Evolutionary conservation across 1,139 yeast species (phyloP), one percentile per base, ranked within the genome.

Genomic region (Petasospora fabianii): DNA sequence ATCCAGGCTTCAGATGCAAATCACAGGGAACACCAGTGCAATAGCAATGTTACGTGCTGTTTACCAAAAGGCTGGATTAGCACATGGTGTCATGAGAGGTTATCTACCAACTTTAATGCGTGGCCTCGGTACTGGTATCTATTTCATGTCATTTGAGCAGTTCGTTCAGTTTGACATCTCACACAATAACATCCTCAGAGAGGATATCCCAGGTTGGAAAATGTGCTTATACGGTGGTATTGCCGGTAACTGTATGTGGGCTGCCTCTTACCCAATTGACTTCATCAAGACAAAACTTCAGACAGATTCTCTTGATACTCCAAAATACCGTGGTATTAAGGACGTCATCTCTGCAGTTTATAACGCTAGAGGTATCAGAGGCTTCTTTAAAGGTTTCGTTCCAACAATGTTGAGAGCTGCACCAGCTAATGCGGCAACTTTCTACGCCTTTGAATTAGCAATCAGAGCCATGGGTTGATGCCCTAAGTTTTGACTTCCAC

Each of bases 391-490:
- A 62, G 97, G 97, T 1, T 87, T 88, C 58, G 63, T 83, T 17
- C 96, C 97, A 35, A 88, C 97, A 2, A 78, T 90, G 50, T 68
- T 90, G 51, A 81, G 97, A 64, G 97, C 97, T 39, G 96, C 96
- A 2, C 97, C 97, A 4, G 97, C 95, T 16, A 90, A 90, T 58
- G 97, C 96, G 38, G 95, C 95, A 24, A 90, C 97, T 1, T 90
- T 90, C 65, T 85, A 87, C 39, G 87, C 94, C 10, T 90, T 90
- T 58, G 97, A 90, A 62, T 62, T 84, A 38, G 81, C 95, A 5
- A 84, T 87, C 82, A 76, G 94, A 63, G 60, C 73, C 31, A 56
- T 75, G 36, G 71, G 66, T 38, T 69, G 46, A 53, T n/a, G 14
- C 17, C 32, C 13, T 19, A 16, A 6, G 14, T 9, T 29, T 29